phyloP scores from a whole-genome alignment of 352 stramenopile species.

The Peronospora belbahrii region DNA sequence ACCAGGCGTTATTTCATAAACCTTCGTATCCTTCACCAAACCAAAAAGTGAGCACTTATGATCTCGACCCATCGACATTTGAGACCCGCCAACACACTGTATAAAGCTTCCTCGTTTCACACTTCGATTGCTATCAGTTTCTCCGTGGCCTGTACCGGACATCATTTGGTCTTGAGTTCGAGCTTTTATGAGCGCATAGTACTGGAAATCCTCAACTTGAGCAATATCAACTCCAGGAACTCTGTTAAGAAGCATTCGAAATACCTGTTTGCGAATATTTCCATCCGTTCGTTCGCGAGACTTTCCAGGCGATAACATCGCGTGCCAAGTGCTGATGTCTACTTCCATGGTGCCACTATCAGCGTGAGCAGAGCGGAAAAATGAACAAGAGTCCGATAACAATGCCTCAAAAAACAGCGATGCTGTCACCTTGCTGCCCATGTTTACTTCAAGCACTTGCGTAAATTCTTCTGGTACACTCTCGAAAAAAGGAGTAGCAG shows the following conservation, averaged over 20 bases:
- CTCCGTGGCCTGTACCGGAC: background rate
- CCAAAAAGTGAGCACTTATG: constrained; percentile 19
- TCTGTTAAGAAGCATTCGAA: constrained; percentile 46
- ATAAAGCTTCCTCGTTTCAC: constrained; percentile 16
- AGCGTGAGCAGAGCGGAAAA: constrained; percentile 29
- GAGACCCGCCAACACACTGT: constrained; percentile 3
- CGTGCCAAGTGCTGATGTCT: constrained; percentile 49
- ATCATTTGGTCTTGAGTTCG: background rate
- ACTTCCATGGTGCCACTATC: constrained; percentile 52
- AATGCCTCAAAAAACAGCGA: constrained; percentile 48
- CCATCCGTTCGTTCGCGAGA: constrained; percentile 9
- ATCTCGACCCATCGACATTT: constrained; percentile 10
- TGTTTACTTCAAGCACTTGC: constrained; percentile 36
- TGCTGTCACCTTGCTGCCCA: constrained; percentile 36
- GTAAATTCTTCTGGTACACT: constrained; percentile 33
- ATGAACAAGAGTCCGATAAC: constrained; percentile 48
- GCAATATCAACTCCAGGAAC: constrained; percentile 39
- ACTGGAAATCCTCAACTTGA: constrained; percentile 52
- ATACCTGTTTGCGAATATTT: constrained; percentile 48
- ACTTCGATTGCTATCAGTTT: constrained; percentile 5
- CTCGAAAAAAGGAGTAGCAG: constrained; percentile 44
- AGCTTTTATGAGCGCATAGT: constrained; percentile 35
- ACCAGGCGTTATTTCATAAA: constrained; percentile 4
- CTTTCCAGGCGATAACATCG: constrained; percentile 3
- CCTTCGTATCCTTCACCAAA: constrained; percentile 14